A percentile compares a stretch with the other conserved stretches of the same genome.
These are phyloP conservation scores for Picea engelmannii DNA, from an alignment of 83 land plant species.

Conservation along the genomic window DNA sequence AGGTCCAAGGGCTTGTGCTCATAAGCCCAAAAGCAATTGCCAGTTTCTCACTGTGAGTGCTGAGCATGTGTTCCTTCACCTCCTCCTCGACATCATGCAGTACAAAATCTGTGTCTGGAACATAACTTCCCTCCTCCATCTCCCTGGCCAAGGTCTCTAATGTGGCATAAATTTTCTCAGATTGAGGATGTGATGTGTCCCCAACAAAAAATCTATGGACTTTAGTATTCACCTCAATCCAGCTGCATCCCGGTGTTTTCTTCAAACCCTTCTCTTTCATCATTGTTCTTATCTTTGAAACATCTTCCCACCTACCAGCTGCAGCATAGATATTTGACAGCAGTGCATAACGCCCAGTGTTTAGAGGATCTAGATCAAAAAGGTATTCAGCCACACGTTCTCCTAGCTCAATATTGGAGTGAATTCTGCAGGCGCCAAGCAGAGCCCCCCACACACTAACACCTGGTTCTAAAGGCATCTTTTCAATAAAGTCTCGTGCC, in stretches of 20 bases:
- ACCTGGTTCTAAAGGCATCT: not conserved
- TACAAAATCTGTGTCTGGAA: not conserved
- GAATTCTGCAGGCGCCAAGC: not conserved
- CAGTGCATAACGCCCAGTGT: not conserved
- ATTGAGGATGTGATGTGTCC: not conserved
- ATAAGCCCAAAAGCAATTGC: conserved; percentile 5
- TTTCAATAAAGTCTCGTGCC: not conserved
- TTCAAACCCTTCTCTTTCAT: not conserved
- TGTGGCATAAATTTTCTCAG: not conserved
- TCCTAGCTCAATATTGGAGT: not conserved
- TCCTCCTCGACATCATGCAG: not conserved
- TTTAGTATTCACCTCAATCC: not conserved
- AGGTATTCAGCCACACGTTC: not conserved
- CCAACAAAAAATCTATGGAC: not conserved
- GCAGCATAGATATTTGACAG: conserved; percentile 5
- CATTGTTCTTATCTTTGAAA: not conserved
- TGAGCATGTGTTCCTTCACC: not conserved
- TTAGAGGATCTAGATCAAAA: not conserved
- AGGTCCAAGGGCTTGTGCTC: not conserved
- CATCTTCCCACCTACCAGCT: not conserved
- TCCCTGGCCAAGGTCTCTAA: not conserved
- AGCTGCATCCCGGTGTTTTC: not conserved
- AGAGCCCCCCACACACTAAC: not conserved
- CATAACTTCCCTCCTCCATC: not conserved
- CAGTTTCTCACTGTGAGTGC: not conserved